These are phyloP conservation scores for Sporisorium iseilematis-ciliati DNA, from an alignment of 1,284 basidiomycete species.

Conservation along the genomic window DNA sequence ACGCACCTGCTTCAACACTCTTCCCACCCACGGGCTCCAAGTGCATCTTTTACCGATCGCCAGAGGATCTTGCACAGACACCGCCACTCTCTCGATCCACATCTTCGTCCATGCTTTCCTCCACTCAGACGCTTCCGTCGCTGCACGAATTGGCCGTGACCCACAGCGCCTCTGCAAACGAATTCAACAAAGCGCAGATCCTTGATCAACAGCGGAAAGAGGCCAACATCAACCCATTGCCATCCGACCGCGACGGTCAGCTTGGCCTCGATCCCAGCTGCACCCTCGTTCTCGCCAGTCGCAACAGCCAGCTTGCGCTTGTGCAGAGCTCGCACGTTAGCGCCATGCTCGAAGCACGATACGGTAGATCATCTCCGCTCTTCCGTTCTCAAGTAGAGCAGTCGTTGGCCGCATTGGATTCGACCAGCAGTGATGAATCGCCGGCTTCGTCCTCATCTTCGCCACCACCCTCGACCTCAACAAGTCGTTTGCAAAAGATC, in stretches of 20 bases:
- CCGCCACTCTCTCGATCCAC: slow-evolving; percentile 56
- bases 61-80: slow-evolving; percentile 59
- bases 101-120: slow-evolving; percentile 41
- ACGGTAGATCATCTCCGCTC: slow-evolving; percentile 57
- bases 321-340: slow-evolving; percentile 63
- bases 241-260: slow-evolving; percentile 40
- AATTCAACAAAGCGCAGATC: slow-evolving; percentile 47
- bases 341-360: slow-evolving; percentile 62
- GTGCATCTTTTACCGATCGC: slow-evolving; percentile 67
- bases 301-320: slow-evolving; percentile 63
- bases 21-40: slow-evolving; percentile 61
- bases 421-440: neutral
- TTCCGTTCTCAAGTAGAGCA: slow-evolving; percentile 42
- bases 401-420: neutral
- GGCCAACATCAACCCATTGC: slow-evolving; percentile 64
- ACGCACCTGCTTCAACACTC: slow-evolving; percentile 54
- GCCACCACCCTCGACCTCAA: slow-evolving; percentile 14
- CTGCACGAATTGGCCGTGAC: slow-evolving; percentile 46
- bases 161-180: slow-evolving; percentile 36
- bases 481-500: slow-evolving; percentile 30
- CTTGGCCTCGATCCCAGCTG: slow-evolving; percentile 53
- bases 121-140: slow-evolving; percentile 37
- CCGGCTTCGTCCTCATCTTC: neutral
- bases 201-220: slow-evolving; percentile 50
- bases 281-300: slow-evolving; percentile 62